Evolutionary conservation across 2,329 filamentous ascomycete species (phyloP), one percentile per base, ranked within the genome.

Genomic region (Pseudogymnoascus sp.): DNA sequence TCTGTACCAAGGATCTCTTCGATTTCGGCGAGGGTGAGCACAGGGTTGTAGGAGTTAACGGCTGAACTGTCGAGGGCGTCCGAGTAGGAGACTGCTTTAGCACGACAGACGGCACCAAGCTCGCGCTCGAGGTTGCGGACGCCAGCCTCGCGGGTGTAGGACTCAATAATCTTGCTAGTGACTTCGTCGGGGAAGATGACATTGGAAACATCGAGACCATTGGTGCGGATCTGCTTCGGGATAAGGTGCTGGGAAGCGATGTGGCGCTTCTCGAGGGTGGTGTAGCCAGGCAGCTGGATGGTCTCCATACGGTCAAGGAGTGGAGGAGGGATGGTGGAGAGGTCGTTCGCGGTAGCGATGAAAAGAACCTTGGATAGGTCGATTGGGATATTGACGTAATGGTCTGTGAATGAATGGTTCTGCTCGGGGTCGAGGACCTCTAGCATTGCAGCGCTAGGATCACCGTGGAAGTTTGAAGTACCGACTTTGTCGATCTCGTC

Each of bases 401-500:
- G 94, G 71, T 99, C 94, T 30, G 87, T 90, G 75, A 99, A 99
- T 8, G 85, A 88, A 74, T 95, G 84, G 71, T 99, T 99, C 76
- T 99, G 94, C 74, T 99, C 94, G 0, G 94, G 94, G 70, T 99
- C 94, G 50, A 99, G 80, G 9, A 99, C 94, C 74, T 99, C 94
- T 12, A 99, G 85, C 93, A 99, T 97, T 7, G 94, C 94, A 20
- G 94, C 94, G 18, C 91, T 95, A 3, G 94, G 94, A 70, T 99
- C 94, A 39, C 94, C 94, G 67, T 99, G 92, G 73, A 94, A 89
- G 72, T 93, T 97, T 36, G 90, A 86, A 62, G 87, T 86, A 65
- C 92, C 91, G 64, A 99, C 83, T 80, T 99, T 99, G 79, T 99
- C 94, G 67, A 99, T 97, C 77, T 99, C 94, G 71, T 99, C 94